Evolutionary conservation across 129 eudicot genomes (phyloP).

Genomic region (Tanacetum coccineum): DNA sequence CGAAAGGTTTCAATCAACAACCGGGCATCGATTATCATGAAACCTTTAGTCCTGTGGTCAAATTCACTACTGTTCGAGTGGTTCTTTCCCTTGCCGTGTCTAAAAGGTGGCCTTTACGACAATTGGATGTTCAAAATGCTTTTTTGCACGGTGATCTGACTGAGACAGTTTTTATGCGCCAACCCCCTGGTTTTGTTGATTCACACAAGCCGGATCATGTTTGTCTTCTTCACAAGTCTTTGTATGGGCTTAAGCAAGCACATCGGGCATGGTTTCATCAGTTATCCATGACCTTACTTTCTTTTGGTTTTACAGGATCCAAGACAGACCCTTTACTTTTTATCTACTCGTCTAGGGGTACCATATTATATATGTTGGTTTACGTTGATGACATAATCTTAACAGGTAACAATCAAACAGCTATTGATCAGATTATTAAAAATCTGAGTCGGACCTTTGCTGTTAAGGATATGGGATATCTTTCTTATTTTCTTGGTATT

Average conservation of each 20-base stretch:
- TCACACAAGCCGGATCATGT: not conserved
- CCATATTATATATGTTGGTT: no score
- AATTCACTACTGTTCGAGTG: not conserved
- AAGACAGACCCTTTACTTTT: no score
- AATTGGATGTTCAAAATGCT: not conserved
- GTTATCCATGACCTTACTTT: no score
- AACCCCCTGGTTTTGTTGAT: not conserved
- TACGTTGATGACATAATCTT: no score
- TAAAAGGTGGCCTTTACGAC: not conserved
- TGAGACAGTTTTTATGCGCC: not conserved
- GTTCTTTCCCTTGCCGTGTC: not conserved
- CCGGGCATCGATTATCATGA: not conserved
- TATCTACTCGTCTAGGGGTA: no score
- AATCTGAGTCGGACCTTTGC: no score
- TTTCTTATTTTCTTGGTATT: no score
- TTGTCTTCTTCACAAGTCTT: not conserved
- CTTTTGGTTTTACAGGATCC: not conserved
- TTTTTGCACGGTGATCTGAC: not conserved
- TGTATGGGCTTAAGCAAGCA: no score
- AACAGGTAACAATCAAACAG: no score
- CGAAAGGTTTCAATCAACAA: not conserved
- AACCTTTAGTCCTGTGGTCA: not conserved
- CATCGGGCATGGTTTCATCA: no score
- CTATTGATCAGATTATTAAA: no score
- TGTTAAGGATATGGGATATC: no score